Base-by-base conservation (phyloP, 805 yeast species). In the Yarrowia porcina region DNA sequence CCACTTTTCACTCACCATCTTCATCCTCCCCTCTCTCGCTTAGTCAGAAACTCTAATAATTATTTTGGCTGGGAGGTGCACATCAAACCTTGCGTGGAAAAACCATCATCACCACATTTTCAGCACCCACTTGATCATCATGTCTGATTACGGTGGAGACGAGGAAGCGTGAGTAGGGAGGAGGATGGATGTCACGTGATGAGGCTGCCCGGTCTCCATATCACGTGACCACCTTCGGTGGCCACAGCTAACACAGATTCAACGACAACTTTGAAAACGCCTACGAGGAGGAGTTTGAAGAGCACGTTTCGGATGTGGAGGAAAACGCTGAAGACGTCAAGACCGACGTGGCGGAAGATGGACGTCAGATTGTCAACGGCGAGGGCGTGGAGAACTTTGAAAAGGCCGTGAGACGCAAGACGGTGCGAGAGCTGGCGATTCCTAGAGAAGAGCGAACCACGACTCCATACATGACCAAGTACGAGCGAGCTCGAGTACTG, bases 381-480 rank as follows among this genome's bases (percentile, higher is more conserved):
- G 80, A 59, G 87, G 90, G 57, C 81, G 87, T 17, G 62, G 64
- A 69, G 30, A 38, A 56, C 39, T 56, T 56, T 73, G 44, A 67
- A 66, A 63, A 72, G 70, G 64, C 70, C 70, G 64, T 67, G 70
- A 66, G 82, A 81, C 70, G 84, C 80, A 88, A 88, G 72, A 82
- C 93, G 8, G 79, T 83, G 66, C 86, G 81, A 68, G 94, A 88
- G 69, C 83, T 90, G 70, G 96, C 97, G 18, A 90, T 94, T 65
- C 89, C 97, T 64, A 89, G 83, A 69, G 96, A 90, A 21, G 79
- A 89, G 67, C 84, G 99, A 75, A 82, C 91, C 27, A 94, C 99
- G 13, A 94, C 99, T 5, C 99, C 99, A 61, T 94, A 93, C 74
- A 92, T 94, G 98, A 94, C 99, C 64, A 94, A 96, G 73, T 94